phyloP scores from a whole-genome alignment of 2,329 filamentous ascomycete genomes.

The Chaetomium sp. region DNA sequence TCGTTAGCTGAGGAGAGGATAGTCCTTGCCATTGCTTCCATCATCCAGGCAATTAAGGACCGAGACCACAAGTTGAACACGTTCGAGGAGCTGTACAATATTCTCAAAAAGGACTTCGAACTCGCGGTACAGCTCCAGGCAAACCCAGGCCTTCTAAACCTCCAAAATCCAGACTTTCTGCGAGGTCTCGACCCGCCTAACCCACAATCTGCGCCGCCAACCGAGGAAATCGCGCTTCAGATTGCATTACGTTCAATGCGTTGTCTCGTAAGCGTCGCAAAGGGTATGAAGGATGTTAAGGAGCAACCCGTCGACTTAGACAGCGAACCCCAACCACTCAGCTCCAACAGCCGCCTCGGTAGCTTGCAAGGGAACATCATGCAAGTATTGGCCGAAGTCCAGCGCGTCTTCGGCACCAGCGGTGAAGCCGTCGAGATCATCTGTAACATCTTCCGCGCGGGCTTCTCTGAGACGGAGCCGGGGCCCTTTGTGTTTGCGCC shows the following conservation, averaged over 20 bases:
- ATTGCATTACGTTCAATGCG: conserved; percentile 52
- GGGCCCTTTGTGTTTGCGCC: conserved; percentile 73
- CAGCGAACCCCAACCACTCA: conserved; percentile 25
- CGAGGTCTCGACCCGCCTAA: conserved; percentile 24
- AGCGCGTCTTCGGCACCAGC: conserved; percentile 48
- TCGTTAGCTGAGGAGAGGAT: conserved; percentile 66
- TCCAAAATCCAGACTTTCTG: conserved; percentile 18
- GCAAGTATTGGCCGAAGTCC: conserved; percentile 40
- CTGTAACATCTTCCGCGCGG: conserved; percentile 64
- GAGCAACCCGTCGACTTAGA: conserved; percentile 65
- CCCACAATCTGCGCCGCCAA: conserved; percentile 18
- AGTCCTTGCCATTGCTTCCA: conserved; percentile 65
- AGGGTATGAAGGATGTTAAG: conserved; percentile 61
- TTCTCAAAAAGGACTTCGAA: conserved; percentile 57
- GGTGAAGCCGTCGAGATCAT: conserved; percentile 65
- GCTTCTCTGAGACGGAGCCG: conserved; percentile 66
- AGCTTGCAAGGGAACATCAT: conserved; percentile 43
- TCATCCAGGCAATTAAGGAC: conserved; percentile 64
- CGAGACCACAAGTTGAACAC: conserved; percentile 48
- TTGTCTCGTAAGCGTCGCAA: conserved; percentile 64
- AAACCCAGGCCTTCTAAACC: conserved; percentile 24
- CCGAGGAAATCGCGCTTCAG: conserved; percentile 42
- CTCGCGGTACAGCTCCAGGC: conserved; percentile 33
- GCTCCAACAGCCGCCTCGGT: conserved; percentile 22
- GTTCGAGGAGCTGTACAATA: conserved; percentile 52